These are phyloP conservation scores for Monilinia fructicola DNA, from an alignment of 2,329 filamentous ascomycete genomes.

Conservation along the genomic window DNA sequence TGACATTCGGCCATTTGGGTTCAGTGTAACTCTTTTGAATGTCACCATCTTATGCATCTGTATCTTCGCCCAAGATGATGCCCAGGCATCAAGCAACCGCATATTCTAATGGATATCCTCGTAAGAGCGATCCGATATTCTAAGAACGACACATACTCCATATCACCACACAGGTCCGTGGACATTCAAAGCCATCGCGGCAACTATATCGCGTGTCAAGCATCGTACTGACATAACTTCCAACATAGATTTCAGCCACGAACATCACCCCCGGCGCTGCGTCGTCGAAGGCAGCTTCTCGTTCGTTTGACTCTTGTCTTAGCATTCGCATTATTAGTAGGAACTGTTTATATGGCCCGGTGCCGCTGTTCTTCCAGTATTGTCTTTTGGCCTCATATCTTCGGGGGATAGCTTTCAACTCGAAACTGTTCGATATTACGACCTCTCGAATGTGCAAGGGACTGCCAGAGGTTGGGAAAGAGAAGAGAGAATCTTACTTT, in stretches of 20 bases:
- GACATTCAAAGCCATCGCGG: not conserved
- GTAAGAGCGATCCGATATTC: slow-evolving; percentile 72
- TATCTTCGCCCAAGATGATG: slow-evolving; percentile 63
- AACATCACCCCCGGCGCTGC: slow-evolving; percentile 66
- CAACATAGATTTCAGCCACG: slow-evolving; percentile 76
- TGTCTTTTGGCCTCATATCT: slow-evolving; percentile 69
- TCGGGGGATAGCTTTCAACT: slow-evolving; percentile 71
- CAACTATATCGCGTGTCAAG: not conserved
- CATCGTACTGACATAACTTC: slow-evolving; percentile 12
- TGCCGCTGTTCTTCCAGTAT: slow-evolving; percentile 59
- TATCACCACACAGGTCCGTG: slow-evolving; percentile 81
- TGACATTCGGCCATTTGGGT: slow-evolving; percentile 19
- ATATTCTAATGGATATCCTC: slow-evolving; percentile 82
- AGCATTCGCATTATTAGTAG: slow-evolving; percentile 62
- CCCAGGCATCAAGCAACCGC: slow-evolving; percentile 75
- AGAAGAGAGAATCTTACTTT: slow-evolving; percentile 91
- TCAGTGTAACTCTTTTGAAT: slow-evolving; percentile 44
- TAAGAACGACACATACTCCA: slow-evolving; percentile 70
- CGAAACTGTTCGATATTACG: slow-evolving; percentile 96
- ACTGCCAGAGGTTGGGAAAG: slow-evolving; percentile 93
- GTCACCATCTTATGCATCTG: slow-evolving; percentile 57
- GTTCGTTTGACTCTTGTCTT: slow-evolving; percentile 63
- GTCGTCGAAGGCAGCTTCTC: slow-evolving; percentile 71
- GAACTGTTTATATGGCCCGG: slow-evolving; percentile 73
- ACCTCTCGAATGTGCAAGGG: slow-evolving; percentile 86